Base-by-base conservation (phyloP, 805 yeast species). In the Hanseniaspora valbyensis region DNA sequence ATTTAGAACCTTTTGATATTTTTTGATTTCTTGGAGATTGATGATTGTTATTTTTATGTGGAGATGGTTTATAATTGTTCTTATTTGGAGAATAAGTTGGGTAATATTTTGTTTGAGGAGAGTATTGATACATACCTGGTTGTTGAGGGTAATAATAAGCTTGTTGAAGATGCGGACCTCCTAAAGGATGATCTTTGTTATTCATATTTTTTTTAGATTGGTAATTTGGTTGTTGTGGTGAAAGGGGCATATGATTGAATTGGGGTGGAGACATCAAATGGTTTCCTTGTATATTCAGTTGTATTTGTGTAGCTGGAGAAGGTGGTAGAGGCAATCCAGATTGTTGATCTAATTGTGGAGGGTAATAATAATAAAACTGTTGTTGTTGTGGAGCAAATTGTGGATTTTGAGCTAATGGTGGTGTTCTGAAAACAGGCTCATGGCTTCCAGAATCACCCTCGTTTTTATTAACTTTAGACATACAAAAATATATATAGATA, bases 221-320 rank as follows among this genome's bases (percentile, higher is more conserved):
- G 18, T 36, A 36, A 8, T 25, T 28, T 2, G 39, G 13, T 34
- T 29, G 42, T 2, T 40, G 21, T 14, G 42, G 49, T 6, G 49
- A 44, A 3, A 8, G 28, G 8, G 38, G 36, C 10, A 32, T 14
- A 16, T 36, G 37, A 19, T 26, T 25, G 16, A 37, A 29, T 6
- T 44, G 34, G 2, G 36, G 42, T 21, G 49, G 49, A 6, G 49
- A 37, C 49, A 44, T 28, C 18, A 44, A 28, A 29, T 37, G 16
- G 14, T 13, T n/a, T 16, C 16, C 13, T 18, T 34, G 8, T 6
- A 5, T 8, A 8, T 34, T 34, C 16, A 22, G 14, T 7, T 16
- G 39, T 14, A 16, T 16, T 6, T 5, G 7, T n/a, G n/a, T n/a
- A n/a, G n/a, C n/a, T n/a, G n/a, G n/a, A n/a, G n/a, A n/a, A n/a